These are phyloP conservation scores for Globisporangium nagaii DNA, from an alignment of 352 stramenopile species.

Conservation along the genomic window DNA sequence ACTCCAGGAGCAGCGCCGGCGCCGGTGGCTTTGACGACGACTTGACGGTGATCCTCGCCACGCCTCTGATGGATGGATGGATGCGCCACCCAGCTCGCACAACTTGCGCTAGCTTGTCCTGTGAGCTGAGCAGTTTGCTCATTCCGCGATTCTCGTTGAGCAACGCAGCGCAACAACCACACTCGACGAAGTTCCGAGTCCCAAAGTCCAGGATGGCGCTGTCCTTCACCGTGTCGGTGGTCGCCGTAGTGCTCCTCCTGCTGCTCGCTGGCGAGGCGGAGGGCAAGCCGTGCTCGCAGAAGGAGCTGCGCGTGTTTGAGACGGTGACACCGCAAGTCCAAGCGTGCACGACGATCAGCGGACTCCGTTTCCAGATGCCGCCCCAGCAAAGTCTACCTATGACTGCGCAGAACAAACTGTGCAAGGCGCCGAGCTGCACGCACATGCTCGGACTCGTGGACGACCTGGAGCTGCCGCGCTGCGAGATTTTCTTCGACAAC, in stretches of 20 bases:
- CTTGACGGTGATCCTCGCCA: too few species aligned
- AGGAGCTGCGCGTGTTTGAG: constrained; percentile 43
- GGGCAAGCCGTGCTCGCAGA: constrained; percentile 22
- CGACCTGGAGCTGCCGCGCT: constrained; percentile 49
- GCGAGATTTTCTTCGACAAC: constrained; percentile 35
- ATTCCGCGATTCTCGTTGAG: background rate
- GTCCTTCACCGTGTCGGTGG: background rate
- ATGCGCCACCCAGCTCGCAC: background rate
- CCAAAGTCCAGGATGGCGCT: background rate
- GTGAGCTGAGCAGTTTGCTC: background rate
- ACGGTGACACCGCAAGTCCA: constrained; percentile 28
- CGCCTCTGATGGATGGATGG: background rate
- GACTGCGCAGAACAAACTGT: constrained; percentile 27
- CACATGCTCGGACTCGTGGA: constrained; percentile 49
- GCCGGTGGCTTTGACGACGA: background rate
- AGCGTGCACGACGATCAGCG: constrained; percentile 31
- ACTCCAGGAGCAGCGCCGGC: too few species aligned
- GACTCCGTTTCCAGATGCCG: constrained; percentile 36
- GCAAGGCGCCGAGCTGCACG: constrained; percentile 36
- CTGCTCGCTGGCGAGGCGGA: background rate
- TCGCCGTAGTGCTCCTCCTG: constrained; percentile 11
- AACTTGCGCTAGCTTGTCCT: background rate
- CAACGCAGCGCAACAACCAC: too few species aligned
- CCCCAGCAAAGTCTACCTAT: constrained; percentile 21
- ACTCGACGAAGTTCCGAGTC: background rate